Percentiles rank a stretch among this genome's conserved stretches.
phyloP scores from a whole-genome alignment of 305 asterid species.

The Rubia peregrina region DNA sequence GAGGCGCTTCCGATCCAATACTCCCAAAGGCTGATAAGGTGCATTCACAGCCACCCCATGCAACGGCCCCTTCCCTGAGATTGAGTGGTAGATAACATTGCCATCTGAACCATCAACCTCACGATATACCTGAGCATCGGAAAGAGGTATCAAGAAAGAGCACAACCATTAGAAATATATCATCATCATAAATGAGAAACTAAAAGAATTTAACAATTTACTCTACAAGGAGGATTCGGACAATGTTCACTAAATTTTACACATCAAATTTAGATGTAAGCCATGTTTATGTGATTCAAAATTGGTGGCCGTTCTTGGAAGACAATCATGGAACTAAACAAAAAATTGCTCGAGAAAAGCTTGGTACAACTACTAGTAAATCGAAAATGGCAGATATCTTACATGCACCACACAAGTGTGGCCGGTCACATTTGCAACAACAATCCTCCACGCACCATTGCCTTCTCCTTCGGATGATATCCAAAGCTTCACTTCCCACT shows the following conservation, averaged over 20 bases:
- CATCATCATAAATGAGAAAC: background rate
- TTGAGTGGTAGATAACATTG: conserved; percentile 56
- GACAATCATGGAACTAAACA: background rate
- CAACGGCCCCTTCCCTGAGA: conserved; percentile 55
- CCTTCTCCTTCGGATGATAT: conserved; percentile 85
- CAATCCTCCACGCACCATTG: conserved; percentile 96
- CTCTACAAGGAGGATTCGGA: background rate
- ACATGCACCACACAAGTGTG: conserved; percentile 95
- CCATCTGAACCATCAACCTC: conserved; percentile 71
- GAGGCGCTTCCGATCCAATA: conserved; percentile 85
- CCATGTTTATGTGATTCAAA: background rate
- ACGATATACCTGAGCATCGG: conserved; percentile 62
- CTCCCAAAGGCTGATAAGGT: conserved; percentile 64
- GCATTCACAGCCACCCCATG: conserved; percentile 74
- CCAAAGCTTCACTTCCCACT: conserved; percentile 97
- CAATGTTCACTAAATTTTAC: background rate
- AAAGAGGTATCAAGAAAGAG: conserved; percentile 15
- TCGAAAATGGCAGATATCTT: conserved; percentile 27
- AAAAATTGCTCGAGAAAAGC: background rate
- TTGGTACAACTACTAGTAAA: background rate
- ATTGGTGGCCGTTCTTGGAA: background rate
- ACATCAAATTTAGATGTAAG: background rate
- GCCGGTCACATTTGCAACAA: conserved; percentile 80
- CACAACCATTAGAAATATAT: background rate
- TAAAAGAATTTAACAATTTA: background rate